phyloP scores from a whole-genome alignment of 2,329 filamentous ascomycete species.

The Rhytidhysteron rufulum region DNA sequence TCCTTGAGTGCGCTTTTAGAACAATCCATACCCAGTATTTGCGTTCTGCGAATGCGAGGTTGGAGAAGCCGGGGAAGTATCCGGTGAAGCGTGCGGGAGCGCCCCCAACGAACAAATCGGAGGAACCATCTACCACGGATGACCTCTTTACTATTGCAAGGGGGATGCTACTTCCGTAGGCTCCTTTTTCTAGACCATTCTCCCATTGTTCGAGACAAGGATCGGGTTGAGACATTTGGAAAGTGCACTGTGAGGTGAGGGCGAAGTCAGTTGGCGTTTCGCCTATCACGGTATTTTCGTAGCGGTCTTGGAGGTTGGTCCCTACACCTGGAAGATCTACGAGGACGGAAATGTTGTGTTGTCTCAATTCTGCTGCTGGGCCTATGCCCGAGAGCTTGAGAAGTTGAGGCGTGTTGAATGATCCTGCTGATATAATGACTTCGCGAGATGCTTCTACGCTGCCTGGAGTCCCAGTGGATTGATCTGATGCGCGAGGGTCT shows the following conservation, averaged over 20 bases:
- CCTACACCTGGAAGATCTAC: constrained; percentile 60
- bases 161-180: constrained; percentile 50
- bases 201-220: constrained; percentile 40
- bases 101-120: constrained; percentile 55
- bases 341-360: constrained; percentile 52
- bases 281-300: constrained; percentile 48
- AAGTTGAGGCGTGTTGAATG: constrained; percentile 62
- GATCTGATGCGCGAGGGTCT: constrained; percentile 28
- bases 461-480: constrained; percentile 34
- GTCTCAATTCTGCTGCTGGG: constrained; percentile 49
- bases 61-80: constrained; percentile 48
- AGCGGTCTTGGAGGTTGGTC: constrained; percentile 61
- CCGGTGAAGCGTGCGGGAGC: constrained; percentile 53
- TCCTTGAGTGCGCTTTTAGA: constrained; percentile 61
- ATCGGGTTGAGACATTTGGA: constrained; percentile 26
- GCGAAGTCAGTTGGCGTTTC: constrained; percentile 32
- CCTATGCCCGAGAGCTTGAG: constrained; percentile 65
- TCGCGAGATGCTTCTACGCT: constrained; percentile 25
- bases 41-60: constrained; percentile 24
- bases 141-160: constrained; percentile 45
- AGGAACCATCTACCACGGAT: constrained; percentile 42
- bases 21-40: constrained; percentile 43
- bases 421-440: constrained; percentile 42
- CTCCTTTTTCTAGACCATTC: constrained; percentile 38
- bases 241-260: constrained; percentile 30